These are phyloP conservation scores for Triticum turgidum DNA, from an alignment of 176 grass and related monocot genomes.

Conservation along the genomic window DNA sequence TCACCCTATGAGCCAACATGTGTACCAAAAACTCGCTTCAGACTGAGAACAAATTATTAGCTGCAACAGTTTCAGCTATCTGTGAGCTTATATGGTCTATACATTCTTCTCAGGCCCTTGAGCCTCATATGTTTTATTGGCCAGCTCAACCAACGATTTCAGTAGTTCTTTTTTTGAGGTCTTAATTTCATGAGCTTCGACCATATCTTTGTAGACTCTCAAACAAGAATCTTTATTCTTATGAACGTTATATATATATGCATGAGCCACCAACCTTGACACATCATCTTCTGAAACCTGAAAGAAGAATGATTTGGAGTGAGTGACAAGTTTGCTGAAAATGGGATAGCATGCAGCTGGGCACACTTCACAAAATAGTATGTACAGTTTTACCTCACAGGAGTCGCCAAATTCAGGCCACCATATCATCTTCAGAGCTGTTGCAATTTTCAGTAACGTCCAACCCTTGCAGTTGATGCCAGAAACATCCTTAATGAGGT, in stretches of 20 bases:
- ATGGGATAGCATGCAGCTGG: background rate
- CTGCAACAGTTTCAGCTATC: background rate
- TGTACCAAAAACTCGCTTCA: background rate
- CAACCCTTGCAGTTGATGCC: too few relatives aligned
- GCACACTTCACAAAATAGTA: background rate
- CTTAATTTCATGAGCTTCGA: background rate
- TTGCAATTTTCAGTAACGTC: too few relatives aligned
- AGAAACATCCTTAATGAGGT: too few relatives aligned
- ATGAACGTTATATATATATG: background rate
- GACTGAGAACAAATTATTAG: background rate
- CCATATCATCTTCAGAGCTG: too few relatives aligned
- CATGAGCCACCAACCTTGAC: background rate
- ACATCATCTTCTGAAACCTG: background rate
- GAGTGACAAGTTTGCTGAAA: too few relatives aligned
- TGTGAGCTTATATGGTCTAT: background rate
- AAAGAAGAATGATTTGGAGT: background rate
- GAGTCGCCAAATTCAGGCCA: too few relatives aligned
- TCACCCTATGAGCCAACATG: background rate
- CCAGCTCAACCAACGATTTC: background rate
- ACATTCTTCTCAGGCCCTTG: background rate
- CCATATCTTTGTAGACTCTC: background rate
- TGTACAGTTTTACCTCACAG: too few relatives aligned
- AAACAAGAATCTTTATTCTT: background rate
- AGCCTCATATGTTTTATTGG: background rate
- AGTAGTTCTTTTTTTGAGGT: background rate